Percentiles rank a stretch among this genome's conserved stretches.
phyloP scores from a whole-genome alignment of 1,139 yeast species.

The Saccharomyces uvarum region DNA sequence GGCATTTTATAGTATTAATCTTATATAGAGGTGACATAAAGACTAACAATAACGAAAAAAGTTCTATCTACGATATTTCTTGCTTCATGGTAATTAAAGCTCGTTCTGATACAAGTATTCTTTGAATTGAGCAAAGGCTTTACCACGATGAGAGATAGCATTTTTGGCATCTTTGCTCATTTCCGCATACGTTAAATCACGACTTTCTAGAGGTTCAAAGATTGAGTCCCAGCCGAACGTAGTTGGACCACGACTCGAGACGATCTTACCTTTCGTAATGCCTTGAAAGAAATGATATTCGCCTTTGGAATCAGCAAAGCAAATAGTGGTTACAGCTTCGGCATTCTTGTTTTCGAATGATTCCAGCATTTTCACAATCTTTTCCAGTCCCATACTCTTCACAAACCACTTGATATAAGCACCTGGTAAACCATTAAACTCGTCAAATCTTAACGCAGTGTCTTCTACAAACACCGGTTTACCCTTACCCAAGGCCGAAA shows the following conservation, averaged over 20 bases:
- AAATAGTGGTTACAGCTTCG: constrained; percentile 86
- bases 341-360: constrained; percentile 83
- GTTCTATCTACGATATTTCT: neutral
- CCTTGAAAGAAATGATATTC: constrained; percentile 79
- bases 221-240: constrained; percentile 94
- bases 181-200: constrained; percentile 76
- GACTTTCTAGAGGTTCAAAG: constrained; percentile 57
- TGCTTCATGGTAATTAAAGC: neutral
- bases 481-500: constrained; percentile 37
- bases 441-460: constrained; percentile 80
- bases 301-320: constrained; percentile 80
- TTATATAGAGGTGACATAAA: neutral
- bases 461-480: constrained; percentile 94
- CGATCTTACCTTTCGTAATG: constrained; percentile 71
- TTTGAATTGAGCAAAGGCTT: constrained; percentile 68
- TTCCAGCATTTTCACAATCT: constrained; percentile 66
- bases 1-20: neutral
- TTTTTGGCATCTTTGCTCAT: constrained; percentile 73
- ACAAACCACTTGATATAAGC: constrained; percentile 90
- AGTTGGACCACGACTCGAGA: constrained; percentile 60
- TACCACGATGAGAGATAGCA: constrained; percentile 75
- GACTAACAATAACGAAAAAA: constrained; percentile 2
- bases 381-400: constrained; percentile 59
- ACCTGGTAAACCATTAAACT: constrained; percentile 82
- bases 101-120: constrained; percentile 38